phyloP scores from a whole-genome alignment of 2,329 filamentous ascomycete genomes.

The Macrophomina pseudophaseolina region DNA sequence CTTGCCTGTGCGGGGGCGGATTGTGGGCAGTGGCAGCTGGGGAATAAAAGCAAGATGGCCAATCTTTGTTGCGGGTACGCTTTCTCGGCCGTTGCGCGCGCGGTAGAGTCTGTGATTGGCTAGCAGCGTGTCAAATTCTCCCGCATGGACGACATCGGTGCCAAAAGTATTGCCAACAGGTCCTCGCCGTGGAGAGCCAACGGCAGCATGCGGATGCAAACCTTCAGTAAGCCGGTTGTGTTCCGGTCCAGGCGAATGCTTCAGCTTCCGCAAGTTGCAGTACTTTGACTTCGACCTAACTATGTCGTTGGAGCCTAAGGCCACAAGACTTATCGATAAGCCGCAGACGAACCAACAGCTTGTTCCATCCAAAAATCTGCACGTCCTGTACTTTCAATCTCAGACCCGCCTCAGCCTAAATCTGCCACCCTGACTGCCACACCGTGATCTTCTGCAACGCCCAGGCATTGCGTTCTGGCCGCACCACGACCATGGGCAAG shows the following conservation, averaged over 20 bases:
- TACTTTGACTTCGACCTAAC: neutral
- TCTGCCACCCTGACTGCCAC: neutral
- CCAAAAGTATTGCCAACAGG: too few species aligned
- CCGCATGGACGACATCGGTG: too few species aligned
- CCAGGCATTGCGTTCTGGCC: neutral
- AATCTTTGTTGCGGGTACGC: neutral
- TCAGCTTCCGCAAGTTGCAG: too few species aligned
- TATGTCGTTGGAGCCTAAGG: neutral
- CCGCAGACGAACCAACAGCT: too few species aligned
- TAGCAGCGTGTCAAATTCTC: neutral
- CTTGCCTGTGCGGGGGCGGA: slow-evolving; percentile 2
- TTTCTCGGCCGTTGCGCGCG: slow-evolving; percentile 4
- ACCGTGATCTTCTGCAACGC: neutral
- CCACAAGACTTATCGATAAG: slow-evolving; percentile 19
- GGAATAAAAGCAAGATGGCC: slow-evolving; percentile 4
- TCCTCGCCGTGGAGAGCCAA: too few species aligned
- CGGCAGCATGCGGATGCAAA: too few species aligned
- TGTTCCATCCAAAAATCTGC: neutral
- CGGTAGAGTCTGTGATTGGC: neutral
- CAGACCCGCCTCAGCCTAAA: neutral
- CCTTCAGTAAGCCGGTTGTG: too few species aligned
- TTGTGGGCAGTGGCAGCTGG: neutral
- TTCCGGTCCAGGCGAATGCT: too few species aligned
- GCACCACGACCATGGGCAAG: slow-evolving; percentile 35
- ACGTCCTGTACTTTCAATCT: neutral